These are phyloP conservation scores for Neurospora cerealis DNA, from an alignment of 495 filamentous ascomycete genomes.

Conservation along the genomic window DNA sequence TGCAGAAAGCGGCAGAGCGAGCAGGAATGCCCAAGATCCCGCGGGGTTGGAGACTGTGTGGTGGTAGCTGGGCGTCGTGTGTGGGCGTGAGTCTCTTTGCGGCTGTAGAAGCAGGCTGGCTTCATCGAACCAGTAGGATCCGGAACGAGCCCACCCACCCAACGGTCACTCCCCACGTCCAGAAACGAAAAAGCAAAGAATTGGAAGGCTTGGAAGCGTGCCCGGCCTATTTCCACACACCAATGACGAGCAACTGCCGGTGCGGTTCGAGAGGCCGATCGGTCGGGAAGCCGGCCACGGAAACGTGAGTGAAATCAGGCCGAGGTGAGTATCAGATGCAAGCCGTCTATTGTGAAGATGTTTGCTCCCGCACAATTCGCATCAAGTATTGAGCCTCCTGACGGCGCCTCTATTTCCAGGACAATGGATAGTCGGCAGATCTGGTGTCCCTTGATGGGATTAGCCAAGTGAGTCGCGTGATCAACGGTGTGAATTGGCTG, in stretches of 20 bases:
- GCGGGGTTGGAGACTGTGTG: not conserved
- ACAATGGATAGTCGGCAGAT: not conserved
- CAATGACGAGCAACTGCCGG: not conserved
- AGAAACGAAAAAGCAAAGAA: not conserved
- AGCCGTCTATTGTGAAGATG: not conserved
- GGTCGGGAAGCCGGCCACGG: not conserved
- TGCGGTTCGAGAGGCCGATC: not conserved
- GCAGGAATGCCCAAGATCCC: not conserved
- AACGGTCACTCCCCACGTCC: not conserved
- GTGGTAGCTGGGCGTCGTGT: conserved; percentile 3
- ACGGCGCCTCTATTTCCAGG: not conserved
- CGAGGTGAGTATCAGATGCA: not conserved
- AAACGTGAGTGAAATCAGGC: not conserved
- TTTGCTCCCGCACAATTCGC: not conserved
- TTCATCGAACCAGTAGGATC: not conserved
- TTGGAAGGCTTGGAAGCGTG: not conserved
- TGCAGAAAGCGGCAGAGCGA: not conserved
- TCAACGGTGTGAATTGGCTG: not conserved
- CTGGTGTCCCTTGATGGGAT: not conserved
- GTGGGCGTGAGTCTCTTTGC: conserved; percentile 7
- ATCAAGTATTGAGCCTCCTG: not conserved
- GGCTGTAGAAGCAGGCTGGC: conserved; percentile 2
- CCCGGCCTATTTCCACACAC: not conserved
- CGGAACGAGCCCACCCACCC: not conserved
- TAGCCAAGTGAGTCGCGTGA: not conserved